Percentiles rank a stretch among this genome's conserved stretches.
These are phyloP conservation scores for Lunasporangiospora selenospora DNA, from an alignment of 192 early-diverging fungal genomes.

Conservation along the genomic window DNA sequence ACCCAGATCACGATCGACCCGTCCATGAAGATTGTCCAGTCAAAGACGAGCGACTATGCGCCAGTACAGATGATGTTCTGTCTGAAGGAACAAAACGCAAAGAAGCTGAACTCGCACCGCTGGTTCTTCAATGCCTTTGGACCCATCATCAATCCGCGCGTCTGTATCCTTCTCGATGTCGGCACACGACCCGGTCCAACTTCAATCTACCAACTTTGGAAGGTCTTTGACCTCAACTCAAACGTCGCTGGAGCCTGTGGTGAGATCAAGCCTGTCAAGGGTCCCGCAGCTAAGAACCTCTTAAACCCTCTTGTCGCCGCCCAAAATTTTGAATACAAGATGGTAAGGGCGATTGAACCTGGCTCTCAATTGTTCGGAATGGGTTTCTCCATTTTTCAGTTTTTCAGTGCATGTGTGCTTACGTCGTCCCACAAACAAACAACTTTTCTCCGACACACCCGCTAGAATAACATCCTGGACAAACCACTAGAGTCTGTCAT, in stretches of 20 bases:
- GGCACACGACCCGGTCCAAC: slow-evolving; percentile 72
- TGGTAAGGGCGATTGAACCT: slow-evolving; percentile 42
- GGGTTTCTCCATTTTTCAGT: neutral
- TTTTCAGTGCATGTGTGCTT: neutral
- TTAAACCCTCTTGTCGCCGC: slow-evolving; percentile 77
- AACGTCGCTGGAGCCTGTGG: slow-evolving; percentile 83
- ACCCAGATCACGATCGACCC: slow-evolving; percentile 75
- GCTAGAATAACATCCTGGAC: slow-evolving; percentile 72
- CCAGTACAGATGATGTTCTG: slow-evolving; percentile 80
- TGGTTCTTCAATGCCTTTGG: slow-evolving; percentile 85
- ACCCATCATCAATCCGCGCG: slow-evolving; percentile 66
- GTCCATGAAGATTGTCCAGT: slow-evolving; percentile 63
- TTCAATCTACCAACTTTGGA: slow-evolving; percentile 61
- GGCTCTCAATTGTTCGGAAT: neutral
- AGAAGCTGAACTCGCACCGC: slow-evolving; percentile 75
- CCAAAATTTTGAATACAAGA: slow-evolving; percentile 85
- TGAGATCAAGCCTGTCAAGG: slow-evolving; percentile 70
- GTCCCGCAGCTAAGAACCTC: slow-evolving; percentile 59
- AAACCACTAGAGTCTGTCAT: slow-evolving; percentile 78
- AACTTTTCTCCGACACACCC: neutral
- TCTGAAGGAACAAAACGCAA: slow-evolving; percentile 84
- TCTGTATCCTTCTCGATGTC: slow-evolving; percentile 75
- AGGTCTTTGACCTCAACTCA: slow-evolving; percentile 69
- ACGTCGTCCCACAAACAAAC: neutral
- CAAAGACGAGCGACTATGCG: slow-evolving; percentile 51